These are phyloP conservation scores for Spathaspora girioi DNA, from an alignment of 805 yeast genomes.

Conservation along the genomic window DNA sequence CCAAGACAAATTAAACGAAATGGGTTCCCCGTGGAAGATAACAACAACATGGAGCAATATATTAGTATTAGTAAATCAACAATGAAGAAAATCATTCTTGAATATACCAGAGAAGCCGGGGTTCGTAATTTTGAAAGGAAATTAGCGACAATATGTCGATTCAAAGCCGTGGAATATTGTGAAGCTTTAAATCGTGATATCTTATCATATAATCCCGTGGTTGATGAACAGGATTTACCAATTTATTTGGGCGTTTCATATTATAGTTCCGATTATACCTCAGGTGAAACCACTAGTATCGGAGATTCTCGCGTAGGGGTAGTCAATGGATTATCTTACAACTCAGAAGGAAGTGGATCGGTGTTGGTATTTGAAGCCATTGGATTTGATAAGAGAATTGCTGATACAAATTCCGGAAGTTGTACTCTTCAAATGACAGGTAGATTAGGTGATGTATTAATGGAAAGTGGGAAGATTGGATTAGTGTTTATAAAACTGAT, in stretches of 20 bases:
- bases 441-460: constrained; percentile 72
- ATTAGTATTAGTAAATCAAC: constrained; percentile 50
- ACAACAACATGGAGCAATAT: constrained; percentile 18
- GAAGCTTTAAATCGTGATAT: constrained; percentile 17
- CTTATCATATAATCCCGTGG: constrained; percentile 32
- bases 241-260: constrained; percentile 68
- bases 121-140: constrained; percentile 76
- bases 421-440: constrained; percentile 67
- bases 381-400: constrained; percentile 47
- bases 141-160: constrained; percentile 74
- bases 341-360: constrained; percentile 83
- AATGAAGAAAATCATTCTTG: constrained; percentile 57
- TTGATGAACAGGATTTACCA: constrained; percentile 55
- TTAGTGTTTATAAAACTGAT: constrained; percentile 66
- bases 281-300: constrained; percentile 31
- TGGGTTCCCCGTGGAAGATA: constrained; percentile 46
- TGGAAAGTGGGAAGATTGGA: constrained; percentile 81
- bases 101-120: constrained; percentile 83
- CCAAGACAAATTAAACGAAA: constrained; percentile 73
- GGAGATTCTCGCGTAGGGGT: constrained; percentile 60
- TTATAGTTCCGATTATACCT: constrained; percentile 26
- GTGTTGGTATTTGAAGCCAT: constrained; percentile 76
- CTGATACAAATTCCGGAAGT: constrained; percentile 8
- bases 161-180: constrained; percentile 71
- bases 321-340: constrained; percentile 86